Evolutionary conservation across 768 basidiomycete species (phyloP), one percentile per base, ranked within the genome.

Genomic region (Dioszegia crocea): DNA sequence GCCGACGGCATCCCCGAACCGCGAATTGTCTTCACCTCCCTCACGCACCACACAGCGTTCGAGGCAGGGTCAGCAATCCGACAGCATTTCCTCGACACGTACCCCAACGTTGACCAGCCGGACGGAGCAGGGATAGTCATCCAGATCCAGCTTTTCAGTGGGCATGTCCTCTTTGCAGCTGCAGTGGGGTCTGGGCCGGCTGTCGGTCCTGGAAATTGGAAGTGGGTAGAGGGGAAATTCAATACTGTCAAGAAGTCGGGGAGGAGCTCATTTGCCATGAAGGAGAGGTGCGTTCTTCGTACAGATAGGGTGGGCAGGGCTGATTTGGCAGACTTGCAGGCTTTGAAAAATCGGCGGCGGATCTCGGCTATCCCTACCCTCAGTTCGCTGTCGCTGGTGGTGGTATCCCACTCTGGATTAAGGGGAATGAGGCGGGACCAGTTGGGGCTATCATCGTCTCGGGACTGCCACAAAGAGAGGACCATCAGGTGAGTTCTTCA

Each of bases 361-460:
- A 57, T 5, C 57, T 60, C 24, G 68, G 66, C 16, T 47, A 63
- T 23, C 45, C 49, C 4, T 73, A 68, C 61, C 71, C 71, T 9
- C 59, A 70, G 44, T 70, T 63, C 41, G 68, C 65, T 1, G 59
- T 61, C 31, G 66, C 67, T 26, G 71, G 71, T 6, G 71, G 71
- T 24, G 71, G 67, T 58, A 39, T 46, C 57, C 65, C 65, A 1
- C 49, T 67, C 19, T 65, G 50, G 50, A 48, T 65, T 19, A 55
- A 64, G 41, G 63, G 61, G 23, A 56, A 52, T 31, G 30, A 54
- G 10, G 40, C 58, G 14, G 59, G 56, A 6, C 66, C 71, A 8
- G 60, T 73, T 11, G 71, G 68, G 5, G 64, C 62, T n/a, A 70
- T 73, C 38, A 49, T 68, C 36, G 71, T 73, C 16, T 70, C 68